Conservation (phyloP, 2,329 filamentous ascomycete genomes). For the Apiospora arundinis region DNA sequence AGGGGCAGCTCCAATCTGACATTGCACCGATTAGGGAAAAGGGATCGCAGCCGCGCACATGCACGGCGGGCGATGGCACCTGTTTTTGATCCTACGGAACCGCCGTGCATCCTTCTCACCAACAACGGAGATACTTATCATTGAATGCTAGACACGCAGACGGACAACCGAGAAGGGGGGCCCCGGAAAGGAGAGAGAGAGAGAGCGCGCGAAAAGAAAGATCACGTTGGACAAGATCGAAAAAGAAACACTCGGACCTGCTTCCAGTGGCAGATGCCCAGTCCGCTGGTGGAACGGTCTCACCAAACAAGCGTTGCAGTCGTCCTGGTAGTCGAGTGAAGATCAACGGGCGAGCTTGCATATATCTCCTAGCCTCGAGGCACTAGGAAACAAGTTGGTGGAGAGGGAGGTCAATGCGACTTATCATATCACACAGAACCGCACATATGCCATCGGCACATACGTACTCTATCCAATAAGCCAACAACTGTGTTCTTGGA, state of each 20-base stretch:
- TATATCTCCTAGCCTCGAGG: constrained; percentile 13
- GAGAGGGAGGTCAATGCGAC: not conserved
- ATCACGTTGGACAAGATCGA: constrained; percentile 14
- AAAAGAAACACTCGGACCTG: not conserved
- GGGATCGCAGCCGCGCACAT: not conserved
- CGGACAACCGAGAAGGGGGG: not conserved
- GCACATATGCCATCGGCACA: not conserved
- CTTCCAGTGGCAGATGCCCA: not conserved
- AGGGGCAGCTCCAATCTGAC: not conserved
- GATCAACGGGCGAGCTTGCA: constrained; percentile 7
- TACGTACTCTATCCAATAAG: not conserved
- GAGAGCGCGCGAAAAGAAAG: not conserved
- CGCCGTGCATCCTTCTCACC: not conserved
- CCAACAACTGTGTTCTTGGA: not conserved
- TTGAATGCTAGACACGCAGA: not conserved
- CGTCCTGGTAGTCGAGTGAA: not conserved
- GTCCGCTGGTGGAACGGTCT: not conserved
- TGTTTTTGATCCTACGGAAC: not conserved
- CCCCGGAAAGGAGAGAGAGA: not conserved
- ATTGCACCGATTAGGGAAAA: not conserved
- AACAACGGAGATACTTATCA: not conserved
- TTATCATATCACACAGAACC: constrained; percentile 9
- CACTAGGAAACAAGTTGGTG: not conserved
- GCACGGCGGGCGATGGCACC: not conserved
- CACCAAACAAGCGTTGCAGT: not conserved